A percentile compares a stretch with the other conserved stretches of the same genome.
Conservation (phyloP, 192 early-diverging fungal species). For the Phlyctochytrium planicorne region DNA sequence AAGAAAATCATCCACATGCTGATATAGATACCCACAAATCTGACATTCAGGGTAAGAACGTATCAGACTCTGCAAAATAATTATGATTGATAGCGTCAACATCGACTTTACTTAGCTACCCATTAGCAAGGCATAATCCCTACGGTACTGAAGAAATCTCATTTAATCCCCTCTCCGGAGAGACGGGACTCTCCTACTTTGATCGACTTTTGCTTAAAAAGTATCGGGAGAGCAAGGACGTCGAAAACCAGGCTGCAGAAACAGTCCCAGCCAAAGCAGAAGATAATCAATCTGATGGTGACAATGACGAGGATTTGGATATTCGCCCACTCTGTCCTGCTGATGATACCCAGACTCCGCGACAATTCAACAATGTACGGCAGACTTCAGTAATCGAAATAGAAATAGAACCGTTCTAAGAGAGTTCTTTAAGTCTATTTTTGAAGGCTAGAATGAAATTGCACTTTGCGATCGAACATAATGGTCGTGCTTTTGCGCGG, state of each 20-base stretch:
- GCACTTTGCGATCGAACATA: too few species aligned
- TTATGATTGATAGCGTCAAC: too few species aligned
- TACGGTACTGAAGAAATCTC: not conserved
- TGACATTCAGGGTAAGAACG: too few species aligned
- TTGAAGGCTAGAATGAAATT: too few species aligned
- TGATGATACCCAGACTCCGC: not conserved
- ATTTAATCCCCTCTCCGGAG: constrained; percentile 2
- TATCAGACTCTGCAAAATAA: too few species aligned
- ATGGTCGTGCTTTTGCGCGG: too few species aligned
- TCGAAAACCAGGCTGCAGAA: constrained; percentile 3
- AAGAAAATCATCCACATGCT: not conserved
- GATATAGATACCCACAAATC: too few species aligned
- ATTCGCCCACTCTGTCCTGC: constrained; percentile 11
- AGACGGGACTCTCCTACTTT: constrained; percentile 6
- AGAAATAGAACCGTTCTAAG: too few species aligned
- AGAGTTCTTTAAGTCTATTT: too few species aligned
- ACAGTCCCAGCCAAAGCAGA: too few species aligned
- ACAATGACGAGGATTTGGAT: constrained; percentile 11
- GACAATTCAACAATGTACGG: too few species aligned
- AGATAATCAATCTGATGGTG: constrained; percentile 7
- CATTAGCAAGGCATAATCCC: not conserved
- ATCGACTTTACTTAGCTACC: not conserved
- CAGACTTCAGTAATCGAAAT: too few species aligned
- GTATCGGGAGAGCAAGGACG: not conserved
- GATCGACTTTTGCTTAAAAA: constrained; percentile 15